Base-by-base conservation (phyloP, 768 basidiomycete species). In the Agrocybe praecox region DNA sequence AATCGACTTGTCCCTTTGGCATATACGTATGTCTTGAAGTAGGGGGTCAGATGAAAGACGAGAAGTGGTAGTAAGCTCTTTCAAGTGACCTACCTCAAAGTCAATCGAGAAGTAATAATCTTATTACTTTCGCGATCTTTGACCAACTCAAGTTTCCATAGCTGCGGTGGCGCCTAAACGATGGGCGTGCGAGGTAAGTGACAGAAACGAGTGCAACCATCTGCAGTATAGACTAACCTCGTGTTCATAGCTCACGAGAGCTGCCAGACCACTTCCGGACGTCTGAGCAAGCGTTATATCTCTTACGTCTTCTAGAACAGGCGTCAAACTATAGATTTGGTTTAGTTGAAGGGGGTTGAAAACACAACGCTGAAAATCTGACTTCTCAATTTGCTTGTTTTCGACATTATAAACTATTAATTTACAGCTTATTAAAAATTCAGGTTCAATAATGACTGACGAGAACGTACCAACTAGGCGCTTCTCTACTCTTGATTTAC, bases 221-320 rank as follows among this genome's bases (percentile, higher is more conserved):
- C 18, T 42, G 17, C 42, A 24, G 29, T n/a, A 26, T 3, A 8
- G 6, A 45, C 72, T n/a, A 24, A 85, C 88, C 78, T 86, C 86
- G 63, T 87, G 83, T 65, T 90, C 88, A 64, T 88, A 90, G 66
- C 88, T 89, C 47, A 90, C 80, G 49, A 92, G 69, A 18, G 86
- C 89, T 8, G 85, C 74, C 6, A 82, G 73, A 19, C 85, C 87
- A 55, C 72, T 69, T 24, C 71, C 67, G 6, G 67, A 62, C 51
- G 80, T 81, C 52, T 79, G 76, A 46, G 86, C 81, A 24, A 90
- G 67, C 0, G 86, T 87, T 36, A 91, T 84, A 64, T 89, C 85
- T 49, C 85, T 82, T 49, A 90, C 86, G 57, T 90, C 86, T 62
- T 89, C 85, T 2, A 90, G 73, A 5, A 90, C 84, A 4, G 89